Evolutionary conservation across 164 flowering plant species (phyloP).

Genomic region (Piper betle): DNA sequence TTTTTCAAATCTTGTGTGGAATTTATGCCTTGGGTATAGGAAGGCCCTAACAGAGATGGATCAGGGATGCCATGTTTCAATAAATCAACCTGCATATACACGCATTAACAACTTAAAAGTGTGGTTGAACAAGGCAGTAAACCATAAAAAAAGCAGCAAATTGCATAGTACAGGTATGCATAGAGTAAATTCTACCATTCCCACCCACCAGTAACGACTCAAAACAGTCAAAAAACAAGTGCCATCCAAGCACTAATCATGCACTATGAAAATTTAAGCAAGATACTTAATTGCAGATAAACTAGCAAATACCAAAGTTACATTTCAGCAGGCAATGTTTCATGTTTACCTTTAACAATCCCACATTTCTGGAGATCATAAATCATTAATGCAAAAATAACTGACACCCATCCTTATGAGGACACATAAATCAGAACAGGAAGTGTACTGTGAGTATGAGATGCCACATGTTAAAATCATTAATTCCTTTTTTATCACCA

Average conservation of each 20-base stretch:
- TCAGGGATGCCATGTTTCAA: conserved; percentile 87
- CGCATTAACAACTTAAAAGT: background rate
- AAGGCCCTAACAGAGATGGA: conserved; percentile 43
- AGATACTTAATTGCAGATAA: background rate
- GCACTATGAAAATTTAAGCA: too few relatives aligned
- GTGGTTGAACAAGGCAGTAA: background rate
- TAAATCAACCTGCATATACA: conserved; percentile 62
- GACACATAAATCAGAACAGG: background rate
- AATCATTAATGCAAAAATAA: background rate
- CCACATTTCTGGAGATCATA: background rate
- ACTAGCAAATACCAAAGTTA: background rate
- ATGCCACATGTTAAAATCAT: conserved; percentile 69
- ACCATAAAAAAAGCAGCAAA: background rate
- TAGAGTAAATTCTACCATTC: too few relatives aligned
- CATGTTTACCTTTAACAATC: background rate
- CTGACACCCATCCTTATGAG: background rate
- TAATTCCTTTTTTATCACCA: conserved; percentile 83
- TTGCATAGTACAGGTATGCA: too few relatives aligned
- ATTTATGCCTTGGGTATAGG: conserved; percentile 37
- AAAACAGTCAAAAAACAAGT: too few relatives aligned
- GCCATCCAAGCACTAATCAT: too few relatives aligned
- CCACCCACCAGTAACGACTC: too few relatives aligned
- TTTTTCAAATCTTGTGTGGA: conserved; percentile 46
- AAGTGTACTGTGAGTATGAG: conserved; percentile 65
- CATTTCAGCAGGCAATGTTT: background rate